Base-by-base conservation (phyloP, 768 basidiomycete species). In the Lactarius hatsudake region DNA sequence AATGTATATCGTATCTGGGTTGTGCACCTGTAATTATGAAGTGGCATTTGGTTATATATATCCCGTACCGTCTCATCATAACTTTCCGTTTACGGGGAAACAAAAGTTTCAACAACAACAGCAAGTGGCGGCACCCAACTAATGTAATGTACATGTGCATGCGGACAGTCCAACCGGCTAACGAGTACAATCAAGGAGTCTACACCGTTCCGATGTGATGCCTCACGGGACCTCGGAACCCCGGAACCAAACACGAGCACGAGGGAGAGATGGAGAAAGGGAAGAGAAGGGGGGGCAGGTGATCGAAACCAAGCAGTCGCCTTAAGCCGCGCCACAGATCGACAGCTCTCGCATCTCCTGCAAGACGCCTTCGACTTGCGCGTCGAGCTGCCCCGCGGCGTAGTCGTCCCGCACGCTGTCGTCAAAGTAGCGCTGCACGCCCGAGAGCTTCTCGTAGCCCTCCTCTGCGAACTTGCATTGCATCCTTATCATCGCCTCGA, bases 401-500 rank as follows among this genome's bases (percentile, higher is more conserved):
- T 99, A 99, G 72, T 98, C 97, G 72, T 99, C 96, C 68, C 96
- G 84, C 48, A 96, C 93, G 69, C 80, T 88, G 59, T 97, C 94
- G 2, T 86, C 82, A 73, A 98, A 98, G 78, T 95, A 96, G 68
- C 94, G 81, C 77, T 99, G 96, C 10, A 98, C 96, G 55, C 93
- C 89, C 59, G 94, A 90, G 60, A 98, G 85, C 78, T 95, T 97
- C 80, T 98, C 95, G 75, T 99, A 98, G 0, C 96, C 96, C 72
- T 99, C 96, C 76, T 98, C 94, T 0, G 96, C 96, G 75, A 98
- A 98, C 74, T 96, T 95, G 74, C 92, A 87, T 74, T 99, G 97
- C 87, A 97, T 93, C 36, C 97, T 86, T 70, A 95, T 94, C 96
- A 98, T 98, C 56, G 96, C 93, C 79, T 98, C 97, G 75, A 98